Percentiles rank a stretch among this genome's conserved stretches.
Evolutionary conservation across 2,329 filamentous ascomycete species (phyloP).

Genomic region (Aspergillus fischeri): DNA sequence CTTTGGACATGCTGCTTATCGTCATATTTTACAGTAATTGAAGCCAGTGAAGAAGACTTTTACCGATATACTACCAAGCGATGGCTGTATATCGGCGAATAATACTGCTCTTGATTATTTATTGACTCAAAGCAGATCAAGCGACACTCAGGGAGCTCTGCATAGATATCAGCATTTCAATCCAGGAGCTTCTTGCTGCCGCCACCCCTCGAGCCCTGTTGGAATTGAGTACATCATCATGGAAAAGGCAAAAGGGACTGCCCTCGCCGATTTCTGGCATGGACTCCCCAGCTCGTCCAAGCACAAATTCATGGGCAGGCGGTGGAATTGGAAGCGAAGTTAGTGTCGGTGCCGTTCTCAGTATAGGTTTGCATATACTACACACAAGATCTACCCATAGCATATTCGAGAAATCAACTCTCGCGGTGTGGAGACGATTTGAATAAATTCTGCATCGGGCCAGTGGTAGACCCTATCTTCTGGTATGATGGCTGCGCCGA

Average conservation of each 20-base stretch:
- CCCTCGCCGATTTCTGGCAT: slow-evolving; percentile 2
- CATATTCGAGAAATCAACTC: background rate
- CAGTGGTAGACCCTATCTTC: background rate
- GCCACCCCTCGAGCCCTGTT: background rate
- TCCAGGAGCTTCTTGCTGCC: background rate
- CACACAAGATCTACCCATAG: background rate
- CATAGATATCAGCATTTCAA: background rate
- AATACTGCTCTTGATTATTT: background rate
- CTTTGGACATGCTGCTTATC: background rate
- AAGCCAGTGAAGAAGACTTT: background rate
- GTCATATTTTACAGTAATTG: background rate
- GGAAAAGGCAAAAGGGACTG: background rate
- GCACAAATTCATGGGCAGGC: slow-evolving; percentile 1
- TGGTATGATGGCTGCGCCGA: background rate
- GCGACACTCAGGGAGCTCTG: background rate
- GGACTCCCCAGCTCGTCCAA: background rate
- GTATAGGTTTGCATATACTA: background rate
- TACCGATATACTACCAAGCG: background rate
- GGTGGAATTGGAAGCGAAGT: background rate
- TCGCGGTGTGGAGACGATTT: background rate
- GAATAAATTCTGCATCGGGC: slow-evolving; percentile 1
- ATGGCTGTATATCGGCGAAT: background rate
- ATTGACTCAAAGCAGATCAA: background rate
- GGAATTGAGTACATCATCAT: background rate
- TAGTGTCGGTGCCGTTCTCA: background rate